Evolutionary conservation across 192 early-diverging fungal species (phyloP).

Genomic region (Phycomyces blakesleeanus): DNA sequence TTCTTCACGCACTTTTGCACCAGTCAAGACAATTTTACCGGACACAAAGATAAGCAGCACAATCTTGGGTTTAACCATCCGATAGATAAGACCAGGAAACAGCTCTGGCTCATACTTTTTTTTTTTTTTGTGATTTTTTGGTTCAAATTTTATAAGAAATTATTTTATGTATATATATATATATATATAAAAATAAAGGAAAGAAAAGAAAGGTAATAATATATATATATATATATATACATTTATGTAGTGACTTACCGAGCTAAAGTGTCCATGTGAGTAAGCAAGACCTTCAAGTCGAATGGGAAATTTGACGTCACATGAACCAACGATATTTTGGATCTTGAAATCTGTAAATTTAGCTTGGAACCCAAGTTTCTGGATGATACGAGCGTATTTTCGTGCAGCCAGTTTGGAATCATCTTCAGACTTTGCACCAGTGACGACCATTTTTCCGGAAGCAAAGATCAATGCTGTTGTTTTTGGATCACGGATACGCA

Average conservation of each 20-base stretch:
- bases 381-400: slow-evolving; percentile 98
- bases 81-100: slow-evolving; percentile 98
- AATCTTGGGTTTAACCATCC: slow-evolving; percentile 98
- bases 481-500: slow-evolving; percentile 99
- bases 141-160: no score
- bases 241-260: slow-evolving; percentile 49
- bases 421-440: slow-evolving; percentile 97
- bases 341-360: slow-evolving; percentile 99
- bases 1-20: slow-evolving; percentile 95
- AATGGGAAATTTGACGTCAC: slow-evolving; percentile 99
- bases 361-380: slow-evolving; percentile 96
- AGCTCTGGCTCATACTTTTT: slow-evolving; percentile 95
- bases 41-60: slow-evolving; percentile 98
- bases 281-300: slow-evolving; percentile 95
- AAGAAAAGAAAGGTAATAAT: slow-evolving; percentile 1
- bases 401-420: slow-evolving; percentile 93
- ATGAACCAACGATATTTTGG: slow-evolving; percentile 98
- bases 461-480: slow-evolving; percentile 99
- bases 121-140: no score
- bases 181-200: background rate
- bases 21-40: slow-evolving; percentile 99
- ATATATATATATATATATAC: background rate
- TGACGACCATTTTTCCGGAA: slow-evolving; percentile 99
- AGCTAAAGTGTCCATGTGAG: slow-evolving; percentile 88
- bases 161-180: no score